A percentile compares a stretch with the other conserved stretches of the same genome.
phyloP scores from a whole-genome alignment of 2,329 filamentous ascomycete genomes.

The Ascochyta clinopodiicola region DNA sequence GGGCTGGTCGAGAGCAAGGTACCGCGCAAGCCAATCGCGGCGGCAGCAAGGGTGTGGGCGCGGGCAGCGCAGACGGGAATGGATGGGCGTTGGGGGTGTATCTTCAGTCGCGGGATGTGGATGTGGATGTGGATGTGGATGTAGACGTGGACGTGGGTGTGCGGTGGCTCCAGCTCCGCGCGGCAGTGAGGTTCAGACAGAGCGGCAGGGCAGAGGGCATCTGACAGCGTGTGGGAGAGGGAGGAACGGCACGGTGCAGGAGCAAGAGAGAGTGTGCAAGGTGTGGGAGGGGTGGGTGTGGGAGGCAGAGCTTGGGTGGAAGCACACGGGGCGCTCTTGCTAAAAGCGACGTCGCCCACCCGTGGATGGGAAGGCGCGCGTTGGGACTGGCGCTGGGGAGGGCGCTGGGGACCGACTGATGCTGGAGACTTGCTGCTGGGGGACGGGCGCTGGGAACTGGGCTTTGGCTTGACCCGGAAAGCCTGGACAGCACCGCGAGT shows the following conservation, averaged over 20 bases:
- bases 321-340: slow-evolving; percentile 19
- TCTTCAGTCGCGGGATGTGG: too few relatives aligned
- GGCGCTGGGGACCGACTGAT: slow-evolving; percentile 18
- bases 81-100: not conserved
- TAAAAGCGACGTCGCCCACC: slow-evolving; percentile 19
- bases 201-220: slow-evolving; percentile 15
- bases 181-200: slow-evolving; percentile 2
- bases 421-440: slow-evolving; percentile 19
- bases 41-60: slow-evolving; percentile 21
- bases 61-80: not conserved
- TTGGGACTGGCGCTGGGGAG: slow-evolving; percentile 21
- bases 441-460: slow-evolving; percentile 17
- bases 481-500: slow-evolving; percentile 15
- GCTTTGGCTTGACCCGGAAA: slow-evolving; percentile 16
- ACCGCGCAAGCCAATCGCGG: slow-evolving; percentile 23
- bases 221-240: slow-evolving; percentile 13
- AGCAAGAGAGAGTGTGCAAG: slow-evolving; percentile 1
- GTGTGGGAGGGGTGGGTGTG: slow-evolving; percentile 11
- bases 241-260: slow-evolving; percentile 21
- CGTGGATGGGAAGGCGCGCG: slow-evolving; percentile 12
- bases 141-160: not conserved
- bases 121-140: not conserved
- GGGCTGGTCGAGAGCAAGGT: slow-evolving; percentile 22
- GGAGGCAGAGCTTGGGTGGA: slow-evolving; percentile 20
- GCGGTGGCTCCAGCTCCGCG: slow-evolving; percentile 3